Conservation (phyloP, 345 rosid genomes). For the Brassica nigra region DNA sequence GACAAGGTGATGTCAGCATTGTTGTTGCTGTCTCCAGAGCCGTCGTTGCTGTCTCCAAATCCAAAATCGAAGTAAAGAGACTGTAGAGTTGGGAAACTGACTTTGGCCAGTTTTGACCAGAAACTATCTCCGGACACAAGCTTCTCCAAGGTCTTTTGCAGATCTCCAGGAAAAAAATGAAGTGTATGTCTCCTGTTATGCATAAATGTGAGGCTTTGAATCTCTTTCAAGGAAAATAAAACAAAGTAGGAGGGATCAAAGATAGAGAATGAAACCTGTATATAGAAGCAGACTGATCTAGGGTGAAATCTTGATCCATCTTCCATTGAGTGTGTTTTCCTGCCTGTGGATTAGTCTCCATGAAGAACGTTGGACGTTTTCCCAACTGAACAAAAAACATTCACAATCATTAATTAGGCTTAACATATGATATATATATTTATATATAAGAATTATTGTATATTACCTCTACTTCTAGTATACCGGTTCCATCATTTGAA, state of each 20-base stretch:
- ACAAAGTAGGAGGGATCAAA: neutral
- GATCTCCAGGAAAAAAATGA: conserved; percentile 47
- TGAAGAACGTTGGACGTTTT: conserved; percentile 42
- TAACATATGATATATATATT: neutral
- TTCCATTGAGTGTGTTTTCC: conserved; percentile 58
- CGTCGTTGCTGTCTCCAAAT: neutral
- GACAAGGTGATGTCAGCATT: neutral
- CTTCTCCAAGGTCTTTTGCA: conserved; percentile 55
- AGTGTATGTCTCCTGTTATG: conserved; percentile 58
- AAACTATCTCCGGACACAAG: conserved; percentile 44
- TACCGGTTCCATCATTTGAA: conserved; percentile 18
- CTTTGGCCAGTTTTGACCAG: conserved; percentile 37
- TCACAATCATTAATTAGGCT: conserved; percentile 5
- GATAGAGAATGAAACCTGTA: conserved; percentile 44
- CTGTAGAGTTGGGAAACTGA: conserved; percentile 40
- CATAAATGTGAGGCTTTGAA: neutral
- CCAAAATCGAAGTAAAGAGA: conserved; percentile 36
- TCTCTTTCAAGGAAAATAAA: neutral
- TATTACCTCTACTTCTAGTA: conserved; percentile 47
- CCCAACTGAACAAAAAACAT: conserved; percentile 39
- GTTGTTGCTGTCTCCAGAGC: neutral
- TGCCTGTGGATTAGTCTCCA: conserved; percentile 49
- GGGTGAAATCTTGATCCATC: conserved; percentile 46
- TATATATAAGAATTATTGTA: neutral
- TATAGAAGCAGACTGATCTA: conserved; percentile 39